These are phyloP conservation scores for Fusarium marasasianum DNA, from an alignment of 2,329 filamentous ascomycete genomes.

Conservation along the genomic window DNA sequence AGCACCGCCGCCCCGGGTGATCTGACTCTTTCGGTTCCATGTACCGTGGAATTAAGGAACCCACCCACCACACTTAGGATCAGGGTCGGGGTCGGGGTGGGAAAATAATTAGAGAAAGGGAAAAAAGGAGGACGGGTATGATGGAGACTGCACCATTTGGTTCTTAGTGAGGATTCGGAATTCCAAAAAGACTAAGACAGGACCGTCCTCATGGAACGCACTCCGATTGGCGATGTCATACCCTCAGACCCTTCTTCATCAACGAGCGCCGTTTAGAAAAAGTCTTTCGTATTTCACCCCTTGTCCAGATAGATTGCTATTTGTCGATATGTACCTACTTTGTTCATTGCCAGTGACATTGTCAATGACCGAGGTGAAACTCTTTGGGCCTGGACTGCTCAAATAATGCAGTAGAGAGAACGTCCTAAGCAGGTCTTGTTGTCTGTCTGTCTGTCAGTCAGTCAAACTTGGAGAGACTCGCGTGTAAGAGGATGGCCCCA, in stretches of 20 bases:
- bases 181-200: constrained; percentile 33
- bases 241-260: constrained; percentile 32
- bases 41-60: constrained; percentile 13
- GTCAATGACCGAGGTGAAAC: not conserved
- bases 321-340: not conserved
- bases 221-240: constrained; percentile 36
- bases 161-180: constrained; percentile 8
- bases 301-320: constrained; percentile 25
- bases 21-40: constrained; percentile 33
- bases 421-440: not conserved
- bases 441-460: too few species aligned
- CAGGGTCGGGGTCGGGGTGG: constrained; percentile 6
- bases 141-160: not conserved
- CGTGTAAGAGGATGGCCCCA: constrained; percentile 10
- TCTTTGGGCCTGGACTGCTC: not conserved
- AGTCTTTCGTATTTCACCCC: constrained; percentile 31
- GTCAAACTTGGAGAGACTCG: constrained; percentile 11
- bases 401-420: not conserved
- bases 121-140: constrained; percentile 16
- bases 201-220: constrained; percentile 40
- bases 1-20: constrained; percentile 19
- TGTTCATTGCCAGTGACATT: constrained; percentile 6
- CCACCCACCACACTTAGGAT: constrained; percentile 1
- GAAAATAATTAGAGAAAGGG: not conserved
- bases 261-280: constrained; percentile 15